Evolutionary conservation across 371 early-diverging fungal genomes (phyloP).

Genomic region (Zychaea mexicana): DNA sequence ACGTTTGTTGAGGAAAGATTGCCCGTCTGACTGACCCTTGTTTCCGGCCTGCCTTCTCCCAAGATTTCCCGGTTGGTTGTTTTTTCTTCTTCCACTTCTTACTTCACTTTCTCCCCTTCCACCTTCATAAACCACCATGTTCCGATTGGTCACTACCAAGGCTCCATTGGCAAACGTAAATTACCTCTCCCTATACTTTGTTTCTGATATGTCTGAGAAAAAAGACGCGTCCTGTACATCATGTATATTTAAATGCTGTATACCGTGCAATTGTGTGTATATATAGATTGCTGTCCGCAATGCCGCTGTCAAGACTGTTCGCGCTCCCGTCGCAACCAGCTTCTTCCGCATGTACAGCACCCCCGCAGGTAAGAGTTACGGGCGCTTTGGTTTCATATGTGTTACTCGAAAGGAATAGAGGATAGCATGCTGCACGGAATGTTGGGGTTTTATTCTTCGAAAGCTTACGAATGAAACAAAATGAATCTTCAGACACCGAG

Average conservation of each 20-base stretch:
- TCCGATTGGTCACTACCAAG: conserved; percentile 62
- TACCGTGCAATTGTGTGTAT: background rate
- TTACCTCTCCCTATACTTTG: background rate
- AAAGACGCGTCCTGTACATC: background rate
- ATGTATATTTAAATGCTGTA: too few relatives aligned
- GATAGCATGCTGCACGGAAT: too few relatives aligned
- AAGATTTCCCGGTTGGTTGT: conserved; percentile 10
- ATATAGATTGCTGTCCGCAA: conserved; percentile 62
- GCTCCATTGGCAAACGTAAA: conserved; percentile 62
- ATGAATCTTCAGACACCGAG: conserved; percentile 52
- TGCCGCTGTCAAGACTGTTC: conserved; percentile 47
- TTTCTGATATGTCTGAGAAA: background rate
- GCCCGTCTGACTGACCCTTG: background rate
- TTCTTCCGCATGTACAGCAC: conserved; percentile 66
- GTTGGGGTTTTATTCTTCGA: too few relatives aligned
- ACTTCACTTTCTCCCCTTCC: conserved; percentile 13
- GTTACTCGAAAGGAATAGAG: background rate
- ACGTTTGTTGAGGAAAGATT: background rate
- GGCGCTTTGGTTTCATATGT: too few relatives aligned
- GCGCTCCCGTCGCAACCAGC: conserved; percentile 58
- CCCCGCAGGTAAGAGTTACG: conserved; percentile 56
- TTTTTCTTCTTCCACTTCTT: conserved; percentile 29
- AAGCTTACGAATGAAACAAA: too few relatives aligned
- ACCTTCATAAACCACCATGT: conserved; percentile 38
- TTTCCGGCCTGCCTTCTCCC: background rate